Evolutionary conservation across 805 yeast genomes (phyloP), one percentile per base, ranked within the genome.

Genomic region (Ogataea trehaloabstinens): DNA sequence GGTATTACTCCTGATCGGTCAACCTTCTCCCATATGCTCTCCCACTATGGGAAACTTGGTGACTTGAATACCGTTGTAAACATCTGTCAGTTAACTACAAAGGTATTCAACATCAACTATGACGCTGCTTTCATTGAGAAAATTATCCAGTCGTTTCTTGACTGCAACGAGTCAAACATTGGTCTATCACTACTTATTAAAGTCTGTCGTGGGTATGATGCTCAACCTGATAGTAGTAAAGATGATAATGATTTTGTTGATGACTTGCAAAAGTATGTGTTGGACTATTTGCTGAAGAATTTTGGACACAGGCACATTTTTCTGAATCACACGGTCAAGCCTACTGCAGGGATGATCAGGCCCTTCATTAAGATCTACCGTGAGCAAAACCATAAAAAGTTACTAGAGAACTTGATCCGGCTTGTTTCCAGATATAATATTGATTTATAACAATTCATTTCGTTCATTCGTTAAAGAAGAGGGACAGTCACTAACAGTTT

Each of bases 401-500:
- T 44, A 4, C 28, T 48, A 19, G 36, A 42, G 27, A 42, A 42
- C 13, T 19, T 48, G 41, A 38, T 42, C 27, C 40, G 41, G 20
- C 22, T 48, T 37, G 46, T 42, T 20, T 46, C 42, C 20, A 40
- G 37, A 15, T 48, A 48, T 27, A 39, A 44, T 25, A 42, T 46
- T 16, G 45, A 46, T 6, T 16, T 46, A 29, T 41, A 35, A n/a
- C 25, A 30, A 28, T 17, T n/a, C n/a, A n/a, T n/a, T n/a, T n/a
- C n/a, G n/a, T n/a, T 16, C 15, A 10, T 13, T 13, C 15, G 8
- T 28, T n/a, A 7, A 22, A 19, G 15, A 11, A 19, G 15, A n/a
- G n/a, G n/a, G n/a, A n/a, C n/a, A n/a, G n/a, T n/a, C n/a, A n/a
- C 30, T 28, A 56, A 41, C 66, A 62, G 21, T 58, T 55, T 13